These are phyloP conservation scores for Thielaviopsis musarum DNA, from an alignment of 2,329 filamentous ascomycete genomes.

Conservation along the genomic window DNA sequence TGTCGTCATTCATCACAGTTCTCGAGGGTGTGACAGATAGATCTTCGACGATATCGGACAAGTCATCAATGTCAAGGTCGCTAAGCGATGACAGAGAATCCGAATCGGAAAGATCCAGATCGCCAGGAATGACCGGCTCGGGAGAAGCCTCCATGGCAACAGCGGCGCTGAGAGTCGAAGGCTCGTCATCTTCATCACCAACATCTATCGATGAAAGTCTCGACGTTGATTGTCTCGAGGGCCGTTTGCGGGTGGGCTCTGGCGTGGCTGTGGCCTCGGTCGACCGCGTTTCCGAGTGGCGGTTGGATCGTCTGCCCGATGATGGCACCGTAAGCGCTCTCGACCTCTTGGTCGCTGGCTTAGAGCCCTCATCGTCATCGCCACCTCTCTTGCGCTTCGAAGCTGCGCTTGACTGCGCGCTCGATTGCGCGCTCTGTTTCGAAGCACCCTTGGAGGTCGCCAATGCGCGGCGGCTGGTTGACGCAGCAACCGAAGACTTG, in stretches of 20 bases:
- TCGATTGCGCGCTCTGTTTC: neutral
- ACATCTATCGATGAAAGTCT: neutral
- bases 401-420: constrained; percentile 3
- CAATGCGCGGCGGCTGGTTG: neutral
- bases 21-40: neutral
- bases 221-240: neutral
- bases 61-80: constrained; percentile 9
- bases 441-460: constrained; percentile 13
- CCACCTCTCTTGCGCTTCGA: neutral
- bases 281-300: no score
- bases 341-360: constrained; percentile 2
- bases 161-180: neutral
- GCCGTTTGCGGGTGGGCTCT: no score
- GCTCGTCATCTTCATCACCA: neutral
- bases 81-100: constrained; percentile 11
- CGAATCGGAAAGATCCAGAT: neutral
- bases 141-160: neutral
- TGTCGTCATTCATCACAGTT: neutral
- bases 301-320: no score
- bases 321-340: neutral
- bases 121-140: neutral
- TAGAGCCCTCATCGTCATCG: neutral
- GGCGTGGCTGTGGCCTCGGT: no score
- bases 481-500: constrained; percentile 6
- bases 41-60: constrained; percentile 6